Conservation (phyloP, 345 rosid genomes). For the Heritiera fomes region DNA sequence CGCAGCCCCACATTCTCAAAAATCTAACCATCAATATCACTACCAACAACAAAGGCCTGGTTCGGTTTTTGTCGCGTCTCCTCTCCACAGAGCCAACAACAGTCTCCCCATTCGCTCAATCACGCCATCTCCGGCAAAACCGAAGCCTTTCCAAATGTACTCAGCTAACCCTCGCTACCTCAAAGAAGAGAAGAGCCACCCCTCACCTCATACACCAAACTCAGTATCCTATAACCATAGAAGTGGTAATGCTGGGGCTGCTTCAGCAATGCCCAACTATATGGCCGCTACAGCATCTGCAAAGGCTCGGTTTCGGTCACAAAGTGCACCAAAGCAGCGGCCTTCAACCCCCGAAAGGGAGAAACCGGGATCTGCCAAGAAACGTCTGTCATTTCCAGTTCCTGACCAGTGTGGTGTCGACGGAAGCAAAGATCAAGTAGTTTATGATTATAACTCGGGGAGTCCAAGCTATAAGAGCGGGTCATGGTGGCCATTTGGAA, state of each 20-base stretch:
- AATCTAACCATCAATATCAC: constrained; percentile 33
- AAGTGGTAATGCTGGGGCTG: background rate
- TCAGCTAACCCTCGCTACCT: constrained; percentile 47
- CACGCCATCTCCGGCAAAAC: constrained; percentile 31
- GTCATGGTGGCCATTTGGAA: constrained; percentile 28
- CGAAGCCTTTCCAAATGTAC: constrained; percentile 35
- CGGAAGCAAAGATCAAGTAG: constrained; percentile 19
- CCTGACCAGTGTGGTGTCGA: constrained; percentile 19
- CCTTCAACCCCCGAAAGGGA: constrained; percentile 48
- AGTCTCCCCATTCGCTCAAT: constrained; percentile 5
- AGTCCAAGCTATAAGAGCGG: constrained; percentile 40
- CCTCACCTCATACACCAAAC: constrained; percentile 34
- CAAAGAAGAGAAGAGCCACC: constrained; percentile 39
- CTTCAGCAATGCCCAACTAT: constrained; percentile 52
- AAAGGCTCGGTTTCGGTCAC: constrained; percentile 60
- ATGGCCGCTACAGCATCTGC: constrained; percentile 82
- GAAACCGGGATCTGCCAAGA: constrained; percentile 35
- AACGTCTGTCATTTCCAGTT: constrained; percentile 42
- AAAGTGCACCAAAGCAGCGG: constrained; percentile 69
- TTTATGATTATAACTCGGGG: constrained; percentile 25
- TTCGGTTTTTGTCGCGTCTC: constrained; percentile 29
- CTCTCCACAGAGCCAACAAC: constrained; percentile 24
- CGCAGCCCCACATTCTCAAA: constrained; percentile 27
- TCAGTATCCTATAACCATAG: background rate
- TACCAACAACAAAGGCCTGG: constrained; percentile 35